These are phyloP conservation scores for Noccaea caerulescens DNA, from an alignment of 345 rosid genomes.

Conservation along the genomic window DNA sequence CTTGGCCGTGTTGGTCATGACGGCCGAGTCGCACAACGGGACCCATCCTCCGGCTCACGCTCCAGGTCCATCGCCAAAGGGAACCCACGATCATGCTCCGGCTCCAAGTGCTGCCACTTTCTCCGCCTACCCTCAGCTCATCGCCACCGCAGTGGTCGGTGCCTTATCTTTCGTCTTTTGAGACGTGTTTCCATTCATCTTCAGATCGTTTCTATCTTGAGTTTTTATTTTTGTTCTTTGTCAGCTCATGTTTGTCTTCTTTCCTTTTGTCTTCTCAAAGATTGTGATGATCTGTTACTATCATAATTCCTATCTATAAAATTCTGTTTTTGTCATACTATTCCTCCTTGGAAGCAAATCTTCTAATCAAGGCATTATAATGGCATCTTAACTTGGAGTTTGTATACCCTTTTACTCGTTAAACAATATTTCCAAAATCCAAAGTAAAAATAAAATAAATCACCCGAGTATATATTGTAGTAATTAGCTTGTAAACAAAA, in stretches of 20 bases:
- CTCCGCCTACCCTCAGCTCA: constrained; percentile 38
- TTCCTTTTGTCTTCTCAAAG: neutral
- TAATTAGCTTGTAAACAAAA: too few relatives aligned
- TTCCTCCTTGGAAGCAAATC: too few relatives aligned
- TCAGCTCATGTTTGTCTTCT: neutral
- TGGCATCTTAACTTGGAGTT: too few relatives aligned
- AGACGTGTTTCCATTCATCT: constrained; percentile 27
- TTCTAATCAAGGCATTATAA: too few relatives aligned
- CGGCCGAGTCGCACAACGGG: constrained; percentile 30
- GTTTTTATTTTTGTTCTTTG: neutral
- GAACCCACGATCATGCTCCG: constrained; percentile 20
- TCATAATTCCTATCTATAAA: constrained; percentile 8
- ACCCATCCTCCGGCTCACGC: constrained; percentile 14
- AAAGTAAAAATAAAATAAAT: too few relatives aligned
- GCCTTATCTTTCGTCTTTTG: constrained; percentile 34
- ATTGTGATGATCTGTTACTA: constrained; percentile 14
- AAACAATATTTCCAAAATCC: too few relatives aligned
- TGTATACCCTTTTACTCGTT: too few relatives aligned
- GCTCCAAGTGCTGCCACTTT: constrained; percentile 44
- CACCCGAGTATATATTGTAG: too few relatives aligned
- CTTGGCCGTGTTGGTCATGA: constrained; percentile 42
- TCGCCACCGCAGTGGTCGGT: constrained; percentile 41
- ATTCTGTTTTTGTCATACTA: too few relatives aligned
- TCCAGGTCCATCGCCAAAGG: constrained; percentile 5
- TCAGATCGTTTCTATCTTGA: constrained; percentile 11